Evolutionary conservation across 306 rosid genomes (phyloP).

Genomic region (Quercus mongolica): DNA sequence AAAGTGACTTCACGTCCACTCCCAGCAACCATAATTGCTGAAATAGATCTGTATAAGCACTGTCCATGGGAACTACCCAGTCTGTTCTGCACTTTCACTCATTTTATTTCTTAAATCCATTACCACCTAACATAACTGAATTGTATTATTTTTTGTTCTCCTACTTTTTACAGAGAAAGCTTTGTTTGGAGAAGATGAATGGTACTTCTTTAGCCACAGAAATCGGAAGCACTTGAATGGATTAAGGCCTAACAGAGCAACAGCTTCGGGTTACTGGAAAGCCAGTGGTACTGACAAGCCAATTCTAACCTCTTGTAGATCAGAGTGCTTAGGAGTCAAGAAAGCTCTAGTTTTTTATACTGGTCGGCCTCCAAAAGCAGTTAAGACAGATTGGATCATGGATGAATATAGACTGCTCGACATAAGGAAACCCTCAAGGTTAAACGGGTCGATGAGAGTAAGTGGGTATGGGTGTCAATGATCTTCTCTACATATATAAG

Average conservation of each 20-base stretch:
- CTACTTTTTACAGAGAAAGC: conserved; percentile 55
- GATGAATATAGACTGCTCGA: conserved; percentile 55
- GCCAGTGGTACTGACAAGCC: conserved; percentile 72
- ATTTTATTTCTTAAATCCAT: conserved; percentile 11
- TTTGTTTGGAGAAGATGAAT: conserved; percentile 66
- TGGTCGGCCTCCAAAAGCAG: conserved; percentile 54
- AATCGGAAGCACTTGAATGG: conserved; percentile 68
- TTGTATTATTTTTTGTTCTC: not conserved
- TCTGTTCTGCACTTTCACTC: conserved; percentile 30
- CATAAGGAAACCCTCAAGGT: conserved; percentile 28
- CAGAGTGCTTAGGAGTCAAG: conserved; percentile 56
- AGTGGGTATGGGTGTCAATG: conserved; percentile 3
- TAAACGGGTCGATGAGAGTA: conserved; percentile 71
- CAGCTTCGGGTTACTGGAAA: conserved; percentile 73
- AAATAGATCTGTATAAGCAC: conserved; percentile 56
- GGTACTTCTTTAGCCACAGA: conserved; percentile 76
- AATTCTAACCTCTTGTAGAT: conserved; percentile 47
- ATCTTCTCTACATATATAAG: not conserved
- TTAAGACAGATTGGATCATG: conserved; percentile 71
- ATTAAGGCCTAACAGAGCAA: conserved; percentile 65
- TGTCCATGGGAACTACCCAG: conserved; percentile 89
- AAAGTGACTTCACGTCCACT: conserved; percentile 58
- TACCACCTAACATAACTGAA: not conserved
- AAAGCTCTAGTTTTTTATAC: conserved; percentile 63
- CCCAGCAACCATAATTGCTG: conserved; percentile 66